A percentile compares a stretch with the other conserved stretches of the same genome.
Conservation (phyloP, 1,284 basidiomycete species). For the Fomitopsis betulina region DNA sequence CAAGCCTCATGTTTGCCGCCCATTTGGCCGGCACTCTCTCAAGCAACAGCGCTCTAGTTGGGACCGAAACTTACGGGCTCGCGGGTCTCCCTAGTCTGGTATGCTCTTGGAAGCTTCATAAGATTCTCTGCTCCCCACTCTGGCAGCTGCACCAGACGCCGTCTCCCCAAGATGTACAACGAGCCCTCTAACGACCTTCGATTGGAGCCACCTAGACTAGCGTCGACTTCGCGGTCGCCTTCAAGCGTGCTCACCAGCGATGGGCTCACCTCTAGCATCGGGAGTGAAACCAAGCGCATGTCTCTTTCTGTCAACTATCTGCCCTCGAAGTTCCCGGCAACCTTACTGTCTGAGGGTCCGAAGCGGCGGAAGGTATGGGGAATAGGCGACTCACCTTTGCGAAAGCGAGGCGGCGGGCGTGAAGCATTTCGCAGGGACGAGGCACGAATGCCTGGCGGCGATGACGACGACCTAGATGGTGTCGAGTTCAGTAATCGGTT, state of each 20-base stretch:
- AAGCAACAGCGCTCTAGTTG: not conserved
- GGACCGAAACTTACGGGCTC: not conserved
- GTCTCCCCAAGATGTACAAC: not conserved
- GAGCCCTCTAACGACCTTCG: not conserved
- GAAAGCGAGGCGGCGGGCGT: conserved; percentile 48
- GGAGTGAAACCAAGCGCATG: conserved; percentile 16
- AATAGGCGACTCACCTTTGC: conserved; percentile 21
- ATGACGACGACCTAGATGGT: conserved; percentile 51
- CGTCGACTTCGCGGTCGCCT: conserved; percentile 23
- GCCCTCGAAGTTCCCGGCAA: conserved; percentile 52
- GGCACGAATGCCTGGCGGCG: conserved; percentile 45
- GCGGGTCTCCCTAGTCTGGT: not conserved
- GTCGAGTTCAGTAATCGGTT: conserved; percentile 34
- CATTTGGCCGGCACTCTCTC: not conserved
- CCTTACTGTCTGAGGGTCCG: conserved; percentile 39
- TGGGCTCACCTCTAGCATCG: not conserved
- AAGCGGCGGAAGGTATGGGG: conserved; percentile 33
- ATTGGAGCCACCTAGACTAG: conserved; percentile 27
- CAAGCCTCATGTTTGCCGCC: conserved; percentile 1
- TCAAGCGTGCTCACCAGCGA: conserved; percentile 13
- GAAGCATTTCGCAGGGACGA: conserved; percentile 47
- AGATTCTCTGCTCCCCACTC: not conserved
- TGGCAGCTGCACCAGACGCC: not conserved
- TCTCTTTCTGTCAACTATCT: conserved; percentile 54
- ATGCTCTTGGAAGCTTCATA: too few relatives aligned